Conservation (phyloP, 805 yeast species). For the Ogataea pilisensis region DNA sequence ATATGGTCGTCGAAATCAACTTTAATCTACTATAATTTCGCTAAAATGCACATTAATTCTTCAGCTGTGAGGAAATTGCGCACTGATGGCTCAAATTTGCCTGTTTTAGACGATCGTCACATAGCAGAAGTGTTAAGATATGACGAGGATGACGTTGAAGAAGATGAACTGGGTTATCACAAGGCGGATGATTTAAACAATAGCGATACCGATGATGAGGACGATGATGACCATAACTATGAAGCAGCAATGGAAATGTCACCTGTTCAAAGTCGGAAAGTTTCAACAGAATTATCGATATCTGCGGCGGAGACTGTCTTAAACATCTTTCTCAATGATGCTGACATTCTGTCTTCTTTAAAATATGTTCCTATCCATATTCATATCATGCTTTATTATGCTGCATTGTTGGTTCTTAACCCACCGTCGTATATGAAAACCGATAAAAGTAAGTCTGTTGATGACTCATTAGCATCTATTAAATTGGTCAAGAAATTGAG, state of each 20-base stretch:
- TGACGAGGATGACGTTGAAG: constrained; percentile 7
- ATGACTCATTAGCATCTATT: constrained; percentile 35
- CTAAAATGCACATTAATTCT: constrained; percentile 67
- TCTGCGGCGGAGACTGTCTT: constrained; percentile 62
- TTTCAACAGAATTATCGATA: constrained; percentile 45
- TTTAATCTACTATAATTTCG: constrained; percentile 66
- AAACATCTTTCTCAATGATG: constrained; percentile 53
- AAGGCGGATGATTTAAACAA: constrained; percentile 20
- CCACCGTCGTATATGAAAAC: constrained; percentile 36
- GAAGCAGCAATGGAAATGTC: constrained; percentile 19
- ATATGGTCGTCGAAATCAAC: constrained; percentile 70
- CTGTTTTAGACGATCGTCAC: constrained; percentile 19
- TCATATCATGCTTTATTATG: constrained; percentile 66
- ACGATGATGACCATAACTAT: constrained; percentile 11
- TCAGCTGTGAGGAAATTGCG: constrained; percentile 42
- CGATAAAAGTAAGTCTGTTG: constrained; percentile 19
- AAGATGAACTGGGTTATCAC: constrained; percentile 13
- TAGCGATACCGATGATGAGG: constrained; percentile 31
- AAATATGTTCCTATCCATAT: constrained; percentile 69
- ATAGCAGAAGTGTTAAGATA: constrained; percentile 6
- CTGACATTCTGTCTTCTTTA: constrained; percentile 51
- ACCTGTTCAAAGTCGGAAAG: constrained; percentile 24
- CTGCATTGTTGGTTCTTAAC: constrained; percentile 52
- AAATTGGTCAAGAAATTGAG: constrained; percentile 41
- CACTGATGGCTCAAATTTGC: constrained; percentile 28